These are phyloP conservation scores for Kingdonia uniflora DNA, from an alignment of 164 flowering plant genomes.

Conservation along the genomic window DNA sequence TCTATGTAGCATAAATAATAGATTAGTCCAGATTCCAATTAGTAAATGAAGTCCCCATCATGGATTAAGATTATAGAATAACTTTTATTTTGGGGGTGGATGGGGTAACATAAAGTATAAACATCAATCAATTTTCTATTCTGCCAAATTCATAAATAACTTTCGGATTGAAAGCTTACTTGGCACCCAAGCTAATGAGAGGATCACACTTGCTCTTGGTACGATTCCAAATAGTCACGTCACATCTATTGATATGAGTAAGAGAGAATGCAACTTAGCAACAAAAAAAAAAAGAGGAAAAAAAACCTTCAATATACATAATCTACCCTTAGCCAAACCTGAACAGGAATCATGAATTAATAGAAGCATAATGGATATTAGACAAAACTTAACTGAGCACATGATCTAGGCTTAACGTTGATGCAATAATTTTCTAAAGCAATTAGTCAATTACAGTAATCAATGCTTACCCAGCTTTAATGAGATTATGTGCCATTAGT, in stretches of 20 bases:
- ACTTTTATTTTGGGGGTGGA: no score
- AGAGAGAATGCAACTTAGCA: background rate
- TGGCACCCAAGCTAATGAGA: slow-evolving; percentile 79
- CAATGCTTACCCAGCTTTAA: slow-evolving; percentile 70
- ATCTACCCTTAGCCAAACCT: background rate
- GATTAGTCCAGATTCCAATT: no score
- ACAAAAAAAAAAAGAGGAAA: background rate
- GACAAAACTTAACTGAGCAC: no score
- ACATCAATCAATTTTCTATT: no score
- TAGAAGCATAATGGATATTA: background rate
- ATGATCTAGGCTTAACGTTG: background rate
- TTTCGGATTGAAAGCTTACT: slow-evolving; percentile 33
- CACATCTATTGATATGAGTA: slow-evolving; percentile 36
- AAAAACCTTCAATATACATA: background rate
- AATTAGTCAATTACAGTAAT: background rate
- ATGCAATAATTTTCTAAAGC: background rate
- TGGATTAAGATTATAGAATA: no score
- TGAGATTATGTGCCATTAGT: slow-evolving; percentile 89
- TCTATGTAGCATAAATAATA: no score
- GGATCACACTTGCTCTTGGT: slow-evolving; percentile 94
- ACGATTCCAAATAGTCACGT: slow-evolving; percentile 92
- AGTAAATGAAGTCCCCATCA: no score
- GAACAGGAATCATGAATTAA: background rate
- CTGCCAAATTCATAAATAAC: background rate
- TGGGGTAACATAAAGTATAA: no score